These are phyloP conservation scores for Suillus hirtellus DNA, from an alignment of 768 basidiomycete genomes.

Conservation along the genomic window DNA sequence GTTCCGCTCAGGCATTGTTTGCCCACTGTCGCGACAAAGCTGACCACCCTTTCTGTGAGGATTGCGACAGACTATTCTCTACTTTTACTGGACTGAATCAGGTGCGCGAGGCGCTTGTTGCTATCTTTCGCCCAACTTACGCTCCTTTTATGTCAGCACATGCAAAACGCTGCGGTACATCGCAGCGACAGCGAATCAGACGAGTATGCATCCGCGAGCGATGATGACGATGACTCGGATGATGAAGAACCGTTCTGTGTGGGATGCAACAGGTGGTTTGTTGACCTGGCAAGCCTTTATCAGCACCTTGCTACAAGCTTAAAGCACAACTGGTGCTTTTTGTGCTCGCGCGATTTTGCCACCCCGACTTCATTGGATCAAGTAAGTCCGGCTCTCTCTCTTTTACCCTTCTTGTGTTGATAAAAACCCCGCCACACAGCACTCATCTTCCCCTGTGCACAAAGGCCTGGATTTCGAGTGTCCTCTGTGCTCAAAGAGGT, in stretches of 20 bases:
- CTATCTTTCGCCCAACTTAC: neutral
- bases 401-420: neutral
- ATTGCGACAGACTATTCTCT: conserved; percentile 23
- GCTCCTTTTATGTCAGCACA: neutral
- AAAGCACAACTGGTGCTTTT: conserved; percentile 37
- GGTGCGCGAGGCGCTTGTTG: conserved; percentile 3
- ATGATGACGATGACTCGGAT: too few relatives aligned
- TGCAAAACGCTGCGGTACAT: neutral
- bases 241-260: too few relatives aligned
- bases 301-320: conserved; percentile 24
- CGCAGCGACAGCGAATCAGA: conserved; percentile 6
- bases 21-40: conserved; percentile 22
- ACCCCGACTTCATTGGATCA: conserved; percentile 25
- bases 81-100: conserved; percentile 17
- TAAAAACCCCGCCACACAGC: neutral
- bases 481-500: neutral
- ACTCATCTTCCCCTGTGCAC: conserved; percentile 5
- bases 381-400: conserved; percentile 28
- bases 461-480: neutral
- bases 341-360: conserved; percentile 32
- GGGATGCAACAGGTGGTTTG: conserved; percentile 27
- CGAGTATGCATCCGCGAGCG: too few relatives aligned
- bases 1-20: conserved; percentile 16
- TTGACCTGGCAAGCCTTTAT: conserved; percentile 16
- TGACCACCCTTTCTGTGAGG: conserved; percentile 21